Evolutionary conservation across 2,329 filamentous ascomycete species (phyloP).

Genomic region (Paradendryphiella salina): DNA sequence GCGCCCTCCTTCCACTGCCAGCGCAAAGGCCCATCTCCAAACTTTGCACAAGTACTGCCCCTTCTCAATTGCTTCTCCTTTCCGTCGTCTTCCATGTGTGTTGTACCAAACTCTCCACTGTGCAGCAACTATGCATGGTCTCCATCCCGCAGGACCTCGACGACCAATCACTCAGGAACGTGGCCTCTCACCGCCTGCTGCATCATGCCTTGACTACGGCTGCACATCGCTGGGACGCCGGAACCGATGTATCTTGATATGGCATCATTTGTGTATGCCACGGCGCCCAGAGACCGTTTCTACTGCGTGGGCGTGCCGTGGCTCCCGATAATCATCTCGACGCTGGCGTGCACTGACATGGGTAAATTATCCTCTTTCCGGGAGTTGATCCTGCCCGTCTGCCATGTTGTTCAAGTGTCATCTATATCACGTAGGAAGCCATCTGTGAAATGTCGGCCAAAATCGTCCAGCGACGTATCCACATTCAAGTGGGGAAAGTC

Average conservation of each 20-base stretch:
- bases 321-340: slow-evolving; percentile 1
- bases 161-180: slow-evolving; percentile 46
- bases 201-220: slow-evolving; percentile 19
- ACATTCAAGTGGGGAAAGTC: slow-evolving; percentile 30
- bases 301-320: background rate
- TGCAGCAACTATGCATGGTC: slow-evolving; percentile 21
- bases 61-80: slow-evolving; percentile 9
- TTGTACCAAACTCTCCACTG: slow-evolving; percentile 16
- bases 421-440: slow-evolving; percentile 33
- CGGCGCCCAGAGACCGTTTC: background rate
- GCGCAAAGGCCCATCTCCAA: slow-evolving; percentile 15
- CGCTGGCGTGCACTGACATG: background rate
- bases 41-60: slow-evolving; percentile 13
- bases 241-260: slow-evolving; percentile 8
- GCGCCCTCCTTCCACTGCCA: slow-evolving; percentile 9
- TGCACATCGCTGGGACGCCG: slow-evolving; percentile 15
- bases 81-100: slow-evolving; percentile 12
- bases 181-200: slow-evolving; percentile 40
- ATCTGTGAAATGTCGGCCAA: slow-evolving; percentile 33
- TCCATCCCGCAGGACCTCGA: slow-evolving; percentile 22
- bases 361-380: background rate
- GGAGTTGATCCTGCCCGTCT: background rate
- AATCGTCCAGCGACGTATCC: slow-evolving; percentile 28
- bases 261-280: slow-evolving; percentile 7
- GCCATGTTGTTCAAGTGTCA: slow-evolving; percentile 13